Evolutionary conservation across 768 basidiomycete genomes (phyloP).

Genomic region (Mycena chlorophos): DNA sequence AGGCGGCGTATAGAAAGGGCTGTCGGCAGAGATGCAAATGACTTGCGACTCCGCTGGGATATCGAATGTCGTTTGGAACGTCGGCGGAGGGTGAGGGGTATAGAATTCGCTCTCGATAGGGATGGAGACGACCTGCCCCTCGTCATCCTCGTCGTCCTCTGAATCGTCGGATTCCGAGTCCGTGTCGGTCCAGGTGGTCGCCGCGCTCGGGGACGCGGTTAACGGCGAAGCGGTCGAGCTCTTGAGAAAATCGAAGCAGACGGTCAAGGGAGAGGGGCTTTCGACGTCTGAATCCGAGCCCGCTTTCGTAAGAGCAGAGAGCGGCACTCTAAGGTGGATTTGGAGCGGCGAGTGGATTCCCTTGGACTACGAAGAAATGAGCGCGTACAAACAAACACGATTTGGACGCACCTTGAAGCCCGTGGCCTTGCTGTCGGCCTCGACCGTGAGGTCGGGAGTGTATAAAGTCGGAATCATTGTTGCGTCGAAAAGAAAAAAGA

Average conservation of each 20-base stretch:
- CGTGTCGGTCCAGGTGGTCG: constrained; percentile 1
- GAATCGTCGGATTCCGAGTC: background rate
- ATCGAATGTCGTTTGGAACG: background rate
- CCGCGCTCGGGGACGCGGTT: background rate
- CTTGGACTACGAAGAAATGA: background rate
- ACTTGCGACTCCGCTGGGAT: constrained; percentile 8
- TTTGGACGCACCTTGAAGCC: constrained; percentile 9
- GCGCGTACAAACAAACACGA: background rate
- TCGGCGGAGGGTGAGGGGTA: background rate
- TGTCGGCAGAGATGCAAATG: constrained; percentile 12
- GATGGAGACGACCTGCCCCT: background rate
- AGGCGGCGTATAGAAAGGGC: constrained; percentile 13
- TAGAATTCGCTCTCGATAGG: background rate
- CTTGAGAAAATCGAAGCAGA: constrained; percentile 14
- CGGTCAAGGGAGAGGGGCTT: constrained; percentile 13
- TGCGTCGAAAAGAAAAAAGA: constrained; percentile 12
- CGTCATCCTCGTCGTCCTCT: background rate
- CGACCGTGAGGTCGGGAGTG: background rate
- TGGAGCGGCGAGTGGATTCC: constrained; percentile 3
- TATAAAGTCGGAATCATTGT: constrained; percentile 8
- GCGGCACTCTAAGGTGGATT: constrained; percentile 10
- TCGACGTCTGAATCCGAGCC: constrained; percentile 14
- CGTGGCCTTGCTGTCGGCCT: constrained; percentile 4
- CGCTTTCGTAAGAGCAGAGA: constrained; percentile 3
- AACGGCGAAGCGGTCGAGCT: constrained; percentile 2